Percentiles rank a stretch among this genome's conserved stretches.
Conservation (phyloP, 2,329 filamentous ascomycete genomes). For the Sphaerostilbella broomeana region DNA sequence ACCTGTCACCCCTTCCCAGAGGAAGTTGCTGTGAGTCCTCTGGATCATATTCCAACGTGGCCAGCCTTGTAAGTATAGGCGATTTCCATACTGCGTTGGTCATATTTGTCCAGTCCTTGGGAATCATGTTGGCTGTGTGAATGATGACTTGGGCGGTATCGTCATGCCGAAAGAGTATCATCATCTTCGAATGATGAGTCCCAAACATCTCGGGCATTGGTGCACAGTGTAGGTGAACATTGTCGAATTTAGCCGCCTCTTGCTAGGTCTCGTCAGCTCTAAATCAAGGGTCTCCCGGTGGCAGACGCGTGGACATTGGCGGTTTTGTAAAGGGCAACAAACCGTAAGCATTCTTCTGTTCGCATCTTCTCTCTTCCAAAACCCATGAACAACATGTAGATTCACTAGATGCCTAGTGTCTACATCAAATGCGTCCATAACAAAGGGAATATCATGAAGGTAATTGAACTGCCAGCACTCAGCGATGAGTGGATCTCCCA, state of each 20-base stretch:
- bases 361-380: constrained; percentile 60
- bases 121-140: constrained; percentile 89
- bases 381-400: constrained; percentile 54
- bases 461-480: constrained; percentile 68
- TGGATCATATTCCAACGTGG: neutral
- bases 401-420: constrained; percentile 43
- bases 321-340: no score
- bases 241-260: constrained; percentile 53
- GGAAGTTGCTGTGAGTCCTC: constrained; percentile 11
- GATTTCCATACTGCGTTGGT: constrained; percentile 78
- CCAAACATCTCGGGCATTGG: constrained; percentile 81
- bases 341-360: constrained; percentile 54
- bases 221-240: constrained; percentile 65
- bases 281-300: neutral
- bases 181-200: constrained; percentile 83
- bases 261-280: constrained; percentile 38
- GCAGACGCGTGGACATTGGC: no score
- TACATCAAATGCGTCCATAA: constrained; percentile 47
- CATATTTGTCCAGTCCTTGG: constrained; percentile 81
- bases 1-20: constrained; percentile 57
- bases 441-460: constrained; percentile 52
- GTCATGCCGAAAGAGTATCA: constrained; percentile 74
- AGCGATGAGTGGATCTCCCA: constrained; percentile 67
- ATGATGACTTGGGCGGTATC: constrained; percentile 72
- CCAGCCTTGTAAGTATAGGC: constrained; percentile 55